phyloP scores from a whole-genome alignment of 495 filamentous ascomycete species.

The Penicillium roqueforti region DNA sequence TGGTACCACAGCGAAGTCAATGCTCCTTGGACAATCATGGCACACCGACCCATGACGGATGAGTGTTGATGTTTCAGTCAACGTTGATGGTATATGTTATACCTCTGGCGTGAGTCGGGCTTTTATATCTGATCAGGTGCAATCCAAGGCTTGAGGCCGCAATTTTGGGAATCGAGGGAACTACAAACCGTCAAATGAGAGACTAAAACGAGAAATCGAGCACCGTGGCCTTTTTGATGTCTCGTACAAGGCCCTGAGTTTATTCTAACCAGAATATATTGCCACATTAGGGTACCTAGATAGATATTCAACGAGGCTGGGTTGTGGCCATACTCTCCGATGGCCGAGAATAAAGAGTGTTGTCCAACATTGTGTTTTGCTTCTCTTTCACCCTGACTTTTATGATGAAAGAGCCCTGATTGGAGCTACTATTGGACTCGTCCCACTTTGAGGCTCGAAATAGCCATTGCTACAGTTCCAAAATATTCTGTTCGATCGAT shows the following conservation, averaged over 20 bases:
- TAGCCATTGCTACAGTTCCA: neutral
- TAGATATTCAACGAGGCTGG: neutral
- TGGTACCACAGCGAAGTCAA: constrained; percentile 6
- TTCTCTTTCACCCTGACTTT: neutral
- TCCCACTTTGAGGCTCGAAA: neutral
- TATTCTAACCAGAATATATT: neutral
- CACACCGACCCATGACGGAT: neutral
- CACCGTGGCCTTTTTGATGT: neutral
- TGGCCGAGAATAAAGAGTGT: neutral
- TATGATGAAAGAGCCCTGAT: neutral
- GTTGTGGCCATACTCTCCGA: neutral
- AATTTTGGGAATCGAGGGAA: neutral
- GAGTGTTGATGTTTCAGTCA: neutral
- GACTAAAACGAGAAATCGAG: neutral
- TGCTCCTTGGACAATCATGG: neutral
- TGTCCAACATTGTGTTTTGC: neutral
- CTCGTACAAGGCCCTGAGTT: neutral
- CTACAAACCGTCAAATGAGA: neutral
- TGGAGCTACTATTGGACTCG: neutral
- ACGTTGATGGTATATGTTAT: neutral
- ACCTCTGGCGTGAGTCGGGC: neutral
- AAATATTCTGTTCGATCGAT: neutral
- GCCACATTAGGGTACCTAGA: neutral
- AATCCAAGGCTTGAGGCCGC: neutral
- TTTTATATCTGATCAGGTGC: neutral